Percentiles rank a stretch among this genome's conserved stretches.
phyloP scores from a whole-genome alignment of 306 rosid genomes.

The Benincasa hispida region DNA sequence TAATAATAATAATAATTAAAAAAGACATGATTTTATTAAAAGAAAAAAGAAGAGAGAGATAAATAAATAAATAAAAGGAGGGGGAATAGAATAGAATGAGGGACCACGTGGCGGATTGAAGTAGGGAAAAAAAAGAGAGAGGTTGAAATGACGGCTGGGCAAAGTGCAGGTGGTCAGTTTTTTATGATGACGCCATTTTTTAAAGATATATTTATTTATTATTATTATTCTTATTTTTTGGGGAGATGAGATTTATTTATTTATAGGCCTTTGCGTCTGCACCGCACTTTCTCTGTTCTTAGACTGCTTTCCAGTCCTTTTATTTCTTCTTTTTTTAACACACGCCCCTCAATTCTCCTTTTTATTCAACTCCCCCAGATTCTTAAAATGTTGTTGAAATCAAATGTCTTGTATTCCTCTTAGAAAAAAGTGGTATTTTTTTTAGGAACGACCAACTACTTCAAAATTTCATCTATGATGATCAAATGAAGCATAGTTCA shows the following conservation, averaged over 20 bases:
- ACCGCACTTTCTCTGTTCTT: neutral
- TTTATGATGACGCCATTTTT: neutral
- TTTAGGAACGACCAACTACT: no score
- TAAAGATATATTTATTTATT: neutral
- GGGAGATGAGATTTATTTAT: neutral
- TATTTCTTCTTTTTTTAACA: neutral
- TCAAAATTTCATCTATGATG: no score
- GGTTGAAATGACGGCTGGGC: slow-evolving; percentile 36
- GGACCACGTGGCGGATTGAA: slow-evolving; percentile 4
- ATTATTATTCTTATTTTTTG: no score
- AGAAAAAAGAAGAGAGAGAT: no score
- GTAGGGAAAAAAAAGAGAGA: neutral
- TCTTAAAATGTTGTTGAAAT: no score
- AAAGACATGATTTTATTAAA: neutral
- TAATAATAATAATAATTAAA: neutral
- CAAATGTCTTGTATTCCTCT: no score
- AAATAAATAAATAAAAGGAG: no score
- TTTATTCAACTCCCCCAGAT: neutral
- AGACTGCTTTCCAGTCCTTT: neutral
- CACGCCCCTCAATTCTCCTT: neutral
- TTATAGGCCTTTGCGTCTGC: neutral
- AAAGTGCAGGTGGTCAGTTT: neutral
- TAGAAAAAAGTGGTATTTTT: no score
- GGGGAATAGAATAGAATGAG: neutral
- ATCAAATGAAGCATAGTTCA: no score